Conservation (phyloP, 2,329 filamentous ascomycete species). For the Orbilia oligospora region DNA sequence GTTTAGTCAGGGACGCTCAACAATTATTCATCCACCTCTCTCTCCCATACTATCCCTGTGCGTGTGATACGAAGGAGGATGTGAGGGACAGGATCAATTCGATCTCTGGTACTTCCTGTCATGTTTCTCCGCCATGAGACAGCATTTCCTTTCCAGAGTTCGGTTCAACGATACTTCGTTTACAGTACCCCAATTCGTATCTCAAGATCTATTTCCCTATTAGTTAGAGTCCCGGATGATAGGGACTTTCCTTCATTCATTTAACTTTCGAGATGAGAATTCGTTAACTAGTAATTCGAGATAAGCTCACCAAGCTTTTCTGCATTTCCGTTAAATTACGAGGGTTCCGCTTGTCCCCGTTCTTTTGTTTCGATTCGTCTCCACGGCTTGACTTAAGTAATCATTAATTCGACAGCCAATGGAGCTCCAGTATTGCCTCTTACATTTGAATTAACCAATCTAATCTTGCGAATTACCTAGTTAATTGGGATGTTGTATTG, state of each 20-base stretch:
- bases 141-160: background rate
- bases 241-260: constrained; percentile 3
- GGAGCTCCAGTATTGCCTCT: background rate
- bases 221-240: background rate
- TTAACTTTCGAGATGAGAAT: background rate
- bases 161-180: constrained; percentile 14
- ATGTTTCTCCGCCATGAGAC: background rate
- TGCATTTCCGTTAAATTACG: constrained; percentile 30
- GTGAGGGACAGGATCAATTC: background rate
- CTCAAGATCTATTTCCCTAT: background rate
- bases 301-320: constrained; percentile 31
- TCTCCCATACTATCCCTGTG: background rate
- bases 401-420: background rate
- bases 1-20: constrained; percentile 17
- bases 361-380: too few species aligned
- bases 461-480: background rate
- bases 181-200: background rate
- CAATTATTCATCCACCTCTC: constrained; percentile 12
- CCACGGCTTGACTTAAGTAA: constrained; percentile 3
- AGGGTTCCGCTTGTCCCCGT: background rate
- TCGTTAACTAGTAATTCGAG: background rate
- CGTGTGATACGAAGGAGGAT: background rate
- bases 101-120: background rate
- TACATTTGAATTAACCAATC: too few species aligned
- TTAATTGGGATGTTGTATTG: too few species aligned